Percentiles rank a stretch among this genome's conserved stretches.
Evolutionary conservation across 805 yeast species (phyloP).

Genomic region (Diddensiella caesifluorescens): DNA sequence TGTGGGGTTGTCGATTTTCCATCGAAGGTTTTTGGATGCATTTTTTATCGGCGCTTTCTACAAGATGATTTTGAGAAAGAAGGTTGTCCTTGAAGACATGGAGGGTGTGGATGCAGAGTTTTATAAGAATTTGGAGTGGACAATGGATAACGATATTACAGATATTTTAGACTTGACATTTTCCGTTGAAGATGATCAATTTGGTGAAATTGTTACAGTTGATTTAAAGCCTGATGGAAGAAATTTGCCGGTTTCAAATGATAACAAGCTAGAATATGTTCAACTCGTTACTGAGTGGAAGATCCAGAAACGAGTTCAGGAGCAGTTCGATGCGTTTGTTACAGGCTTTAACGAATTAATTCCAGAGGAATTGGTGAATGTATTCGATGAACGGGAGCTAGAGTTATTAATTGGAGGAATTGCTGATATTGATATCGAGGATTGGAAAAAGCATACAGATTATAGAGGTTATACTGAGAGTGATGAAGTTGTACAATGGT

Average conservation of each 20-base stretch:
- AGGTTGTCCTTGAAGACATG: conserved; percentile 93
- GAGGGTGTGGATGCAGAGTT: conserved; percentile 98
- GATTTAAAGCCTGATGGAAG: conserved; percentile 88
- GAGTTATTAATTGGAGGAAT: conserved; percentile 97
- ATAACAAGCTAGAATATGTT: conserved; percentile 90
- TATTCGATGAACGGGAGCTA: conserved; percentile 95
- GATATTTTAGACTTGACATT: conserved; percentile 84
- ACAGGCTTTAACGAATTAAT: conserved; percentile 96
- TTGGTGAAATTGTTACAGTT: conserved; percentile 84
- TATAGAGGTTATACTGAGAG: conserved; percentile 96
- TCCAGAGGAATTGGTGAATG: conserved; percentile 94
- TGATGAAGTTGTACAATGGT: conserved; percentile 97
- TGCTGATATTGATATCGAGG: conserved; percentile 96
- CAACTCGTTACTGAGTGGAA: conserved; percentile 95
- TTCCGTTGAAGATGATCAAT: conserved; percentile 80
- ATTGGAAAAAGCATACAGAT: conserved; percentile 99
- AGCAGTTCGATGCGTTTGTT: conserved; percentile 93
- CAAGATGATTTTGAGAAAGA: conserved; percentile 94
- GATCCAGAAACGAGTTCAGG: conserved; percentile 86
- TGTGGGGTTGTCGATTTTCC: conserved; percentile 97
- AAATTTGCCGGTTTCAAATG: conserved; percentile 87
- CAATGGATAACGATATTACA: conserved; percentile 88
- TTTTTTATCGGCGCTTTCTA: conserved; percentile 97
- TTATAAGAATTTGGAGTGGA: conserved; percentile 92
- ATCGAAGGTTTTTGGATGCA: conserved; percentile 94